Evolutionary conservation across 768 basidiomycete species (phyloP).

Genomic region (Mycena vitilis): DNA sequence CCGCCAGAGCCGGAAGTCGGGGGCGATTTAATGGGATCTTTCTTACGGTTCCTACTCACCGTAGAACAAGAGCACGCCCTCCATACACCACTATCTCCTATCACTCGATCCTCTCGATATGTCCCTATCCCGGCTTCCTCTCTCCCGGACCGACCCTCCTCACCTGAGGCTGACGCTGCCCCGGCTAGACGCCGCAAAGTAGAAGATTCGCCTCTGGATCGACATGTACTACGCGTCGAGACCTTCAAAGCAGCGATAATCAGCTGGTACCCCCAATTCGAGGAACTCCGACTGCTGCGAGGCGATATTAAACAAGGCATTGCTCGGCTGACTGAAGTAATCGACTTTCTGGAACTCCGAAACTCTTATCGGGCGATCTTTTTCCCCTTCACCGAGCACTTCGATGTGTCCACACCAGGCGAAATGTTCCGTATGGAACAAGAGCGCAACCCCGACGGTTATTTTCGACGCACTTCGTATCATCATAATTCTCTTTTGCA

Average conservation of each 20-base stretch:
- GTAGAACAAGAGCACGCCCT: too few species aligned
- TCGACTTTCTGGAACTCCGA: neutral
- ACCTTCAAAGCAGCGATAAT: neutral
- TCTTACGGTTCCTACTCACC: too few species aligned
- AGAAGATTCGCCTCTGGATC: neutral
- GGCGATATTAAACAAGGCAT: neutral
- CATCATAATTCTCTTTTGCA: neutral
- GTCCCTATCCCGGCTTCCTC: too few species aligned
- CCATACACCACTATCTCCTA: too few species aligned
- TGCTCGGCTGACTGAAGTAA: neutral
- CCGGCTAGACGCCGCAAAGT: neutral
- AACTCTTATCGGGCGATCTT: neutral
- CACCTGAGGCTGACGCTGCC: too few species aligned
- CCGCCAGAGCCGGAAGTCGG: too few species aligned
- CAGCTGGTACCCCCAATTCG: neutral
- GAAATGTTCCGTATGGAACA: neutral
- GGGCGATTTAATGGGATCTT: too few species aligned
- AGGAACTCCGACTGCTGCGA: neutral
- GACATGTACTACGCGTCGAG: neutral
- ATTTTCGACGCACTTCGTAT: neutral
- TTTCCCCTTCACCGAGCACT: slow-evolving; percentile 3
- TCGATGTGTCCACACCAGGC: neutral
- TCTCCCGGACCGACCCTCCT: too few species aligned
- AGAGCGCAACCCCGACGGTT: neutral
- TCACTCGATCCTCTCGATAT: too few species aligned